Conservation (phyloP, 192 early-diverging fungal genomes). For the Coemansia sp. region DNA sequence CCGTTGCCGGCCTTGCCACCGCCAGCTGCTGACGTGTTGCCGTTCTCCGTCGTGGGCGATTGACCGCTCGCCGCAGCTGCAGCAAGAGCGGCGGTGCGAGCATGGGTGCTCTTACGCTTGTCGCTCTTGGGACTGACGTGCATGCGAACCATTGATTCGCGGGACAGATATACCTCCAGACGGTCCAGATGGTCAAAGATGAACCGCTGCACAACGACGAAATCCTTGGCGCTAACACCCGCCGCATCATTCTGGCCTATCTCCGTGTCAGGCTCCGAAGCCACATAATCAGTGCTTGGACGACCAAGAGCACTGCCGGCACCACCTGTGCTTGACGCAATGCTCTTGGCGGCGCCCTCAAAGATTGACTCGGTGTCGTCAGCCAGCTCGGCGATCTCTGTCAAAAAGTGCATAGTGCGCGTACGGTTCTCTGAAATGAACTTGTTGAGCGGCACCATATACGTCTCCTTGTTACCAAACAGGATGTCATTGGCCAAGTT, state of each 20-base stretch:
- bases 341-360: constrained; percentile 38
- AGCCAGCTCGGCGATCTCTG: constrained; percentile 64
- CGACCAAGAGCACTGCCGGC: constrained; percentile 9
- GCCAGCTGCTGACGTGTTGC: not conserved
- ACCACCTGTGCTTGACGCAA: constrained; percentile 29
- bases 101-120: constrained; percentile 29
- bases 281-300: constrained; percentile 32
- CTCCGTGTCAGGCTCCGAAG: constrained; percentile 30
- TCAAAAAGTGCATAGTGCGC: constrained; percentile 75
- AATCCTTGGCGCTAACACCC: constrained; percentile 48
- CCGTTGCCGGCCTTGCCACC: constrained; percentile 4
- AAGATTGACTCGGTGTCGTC: constrained; percentile 44
- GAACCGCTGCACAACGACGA: constrained; percentile 60
- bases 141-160: constrained; percentile 52
- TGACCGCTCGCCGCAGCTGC: constrained; percentile 1
- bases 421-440: constrained; percentile 80
- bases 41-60: not conserved
- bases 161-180: constrained; percentile 63
- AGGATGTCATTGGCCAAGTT: constrained; percentile 94
- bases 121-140: constrained; percentile 33
- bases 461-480: constrained; percentile 93
- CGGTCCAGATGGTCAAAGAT: constrained; percentile 67
- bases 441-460: constrained; percentile 89
- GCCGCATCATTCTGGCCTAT: constrained; percentile 6
- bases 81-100: constrained; percentile 5